Evolutionary conservation across 2,329 filamentous ascomycete genomes (phyloP).

Genomic region (Hirsutella thompsonii): DNA sequence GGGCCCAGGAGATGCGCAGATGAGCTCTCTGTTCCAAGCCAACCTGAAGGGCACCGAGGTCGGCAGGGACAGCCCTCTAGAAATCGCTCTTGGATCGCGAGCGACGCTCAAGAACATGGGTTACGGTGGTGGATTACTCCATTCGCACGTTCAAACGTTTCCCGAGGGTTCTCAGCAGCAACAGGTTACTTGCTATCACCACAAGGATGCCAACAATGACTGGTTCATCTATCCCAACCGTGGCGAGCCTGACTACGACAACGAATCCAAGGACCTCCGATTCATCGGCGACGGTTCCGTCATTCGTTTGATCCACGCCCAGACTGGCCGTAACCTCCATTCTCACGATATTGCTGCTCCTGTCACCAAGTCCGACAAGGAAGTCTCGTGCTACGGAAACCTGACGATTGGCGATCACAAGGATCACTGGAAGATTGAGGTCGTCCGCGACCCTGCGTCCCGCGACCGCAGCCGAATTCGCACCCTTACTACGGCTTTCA

Average conservation of each 20-base stretch:
- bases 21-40: conserved; percentile 98
- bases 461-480: conserved; percentile 74
- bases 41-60: conserved; percentile 91
- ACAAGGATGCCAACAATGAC: conserved; percentile 99
- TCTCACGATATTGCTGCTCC: conserved; percentile 85
- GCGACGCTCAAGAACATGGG: conserved; percentile 99
- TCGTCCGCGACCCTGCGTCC: conserved; percentile 79
- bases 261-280: conserved; percentile 51
- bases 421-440: conserved; percentile 92
- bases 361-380: conserved; percentile 75
- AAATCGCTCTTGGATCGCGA: conserved; percentile 78
- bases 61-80: conserved; percentile 85
- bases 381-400: conserved; percentile 95
- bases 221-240: conserved; percentile 99
- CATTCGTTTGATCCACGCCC: conserved; percentile 82
- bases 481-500: conserved; percentile 87
- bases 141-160: conserved; percentile 93
- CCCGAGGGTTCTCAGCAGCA: conserved; percentile 90
- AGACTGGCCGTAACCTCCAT: conserved; percentile 94
- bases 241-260: conserved; percentile 56
- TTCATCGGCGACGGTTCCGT: conserved; percentile 67
- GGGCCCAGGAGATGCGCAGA: conserved; percentile 96
- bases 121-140: conserved; percentile 89
- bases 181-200: conserved; percentile 97
- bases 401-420: conserved; percentile 91